phyloP scores from a whole-genome alignment of 257 asterid genomes.

The Jacaranda copaia region DNA sequence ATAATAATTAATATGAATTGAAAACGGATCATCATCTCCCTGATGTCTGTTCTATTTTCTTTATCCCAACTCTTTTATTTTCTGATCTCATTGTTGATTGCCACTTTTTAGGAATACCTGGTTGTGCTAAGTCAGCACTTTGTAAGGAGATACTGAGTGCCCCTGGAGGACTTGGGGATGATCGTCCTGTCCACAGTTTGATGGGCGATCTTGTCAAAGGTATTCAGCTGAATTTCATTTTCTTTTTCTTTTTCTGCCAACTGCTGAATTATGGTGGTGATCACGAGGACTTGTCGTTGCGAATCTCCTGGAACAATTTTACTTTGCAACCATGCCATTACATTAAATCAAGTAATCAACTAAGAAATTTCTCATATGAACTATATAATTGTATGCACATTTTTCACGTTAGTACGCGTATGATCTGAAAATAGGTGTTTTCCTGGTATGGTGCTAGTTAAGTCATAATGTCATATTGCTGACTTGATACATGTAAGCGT shows the following conservation, averaged over 20 bases:
- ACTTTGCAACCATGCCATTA: conserved; percentile 14
- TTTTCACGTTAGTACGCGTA: conserved; percentile 26
- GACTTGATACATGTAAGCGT: conserved; percentile 6
- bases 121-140: conserved; percentile 98
- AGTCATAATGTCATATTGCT: conserved; percentile 32
- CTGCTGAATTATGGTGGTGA: conserved; percentile 5
- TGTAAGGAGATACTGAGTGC: conserved; percentile 79
- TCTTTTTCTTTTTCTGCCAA: background rate
- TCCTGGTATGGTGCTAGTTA: conserved; percentile 31
- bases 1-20: conserved; percentile 12
- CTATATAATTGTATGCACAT: background rate
- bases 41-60: conserved; percentile 19
- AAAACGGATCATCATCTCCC: conserved; percentile 13
- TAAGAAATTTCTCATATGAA: conserved; percentile 5
- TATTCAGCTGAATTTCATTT: conserved; percentile 33
- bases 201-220: conserved; percentile 99
- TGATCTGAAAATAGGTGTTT: conserved; percentile 6
- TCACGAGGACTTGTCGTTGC: conserved; percentile 13
- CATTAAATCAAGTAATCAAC: background rate
- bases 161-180: conserved; percentile 84
- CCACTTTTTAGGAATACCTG: conserved; percentile 81
- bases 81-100: conserved; percentile 34
- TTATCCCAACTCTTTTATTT: conserved; percentile 40
- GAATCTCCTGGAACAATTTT: background rate
- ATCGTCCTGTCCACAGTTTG: conserved; percentile 84